Conservation (phyloP, 805 yeast genomes). For the Candida orba region DNA sequence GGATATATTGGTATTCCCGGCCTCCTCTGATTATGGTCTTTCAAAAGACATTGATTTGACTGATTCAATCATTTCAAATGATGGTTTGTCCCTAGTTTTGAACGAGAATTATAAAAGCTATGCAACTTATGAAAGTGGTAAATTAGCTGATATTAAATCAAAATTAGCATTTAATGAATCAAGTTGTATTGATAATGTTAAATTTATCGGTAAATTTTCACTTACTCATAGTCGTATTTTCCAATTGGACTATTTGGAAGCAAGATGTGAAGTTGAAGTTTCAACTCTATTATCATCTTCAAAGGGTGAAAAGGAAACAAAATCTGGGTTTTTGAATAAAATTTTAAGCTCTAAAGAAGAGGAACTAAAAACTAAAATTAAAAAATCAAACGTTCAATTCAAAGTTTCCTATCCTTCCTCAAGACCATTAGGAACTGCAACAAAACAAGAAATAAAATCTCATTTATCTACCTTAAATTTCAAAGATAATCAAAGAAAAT, state of each 20-base stretch:
- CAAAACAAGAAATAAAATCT: constrained; percentile 37
- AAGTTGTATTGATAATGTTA: constrained; percentile 33
- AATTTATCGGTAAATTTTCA: constrained; percentile 34
- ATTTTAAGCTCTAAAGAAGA: constrained; percentile 15
- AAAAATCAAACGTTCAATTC: constrained; percentile 16
- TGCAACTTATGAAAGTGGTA: constrained; percentile 18
- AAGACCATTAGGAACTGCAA: constrained; percentile 40
- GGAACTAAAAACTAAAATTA: constrained; percentile 18
- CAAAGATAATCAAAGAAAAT: constrained; percentile 47
- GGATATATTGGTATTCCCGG: constrained; percentile 35
- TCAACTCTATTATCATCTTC: background rate
- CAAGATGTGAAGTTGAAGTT: constrained; percentile 31
- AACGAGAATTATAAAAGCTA: constrained; percentile 24
- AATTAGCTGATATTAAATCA: constrained; percentile 9
- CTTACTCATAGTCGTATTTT: constrained; percentile 46
- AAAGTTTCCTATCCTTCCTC: constrained; percentile 33
- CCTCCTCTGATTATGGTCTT: constrained; percentile 35
- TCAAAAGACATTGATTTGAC: constrained; percentile 32
- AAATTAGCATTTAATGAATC: constrained; percentile 28
- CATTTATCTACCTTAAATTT: constrained; percentile 47
- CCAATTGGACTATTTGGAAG: constrained; percentile 35
- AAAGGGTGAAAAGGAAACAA: constrained; percentile 4
- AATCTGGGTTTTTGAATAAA: constrained; percentile 14
- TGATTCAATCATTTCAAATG: constrained; percentile 21
- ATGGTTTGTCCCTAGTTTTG: constrained; percentile 30